Percentiles rank a stretch among this genome's conserved stretches.
These are phyloP conservation scores for Bonia amplexicaulis DNA, from an alignment of 176 grass and related monocot genomes.

Conservation along the genomic window DNA sequence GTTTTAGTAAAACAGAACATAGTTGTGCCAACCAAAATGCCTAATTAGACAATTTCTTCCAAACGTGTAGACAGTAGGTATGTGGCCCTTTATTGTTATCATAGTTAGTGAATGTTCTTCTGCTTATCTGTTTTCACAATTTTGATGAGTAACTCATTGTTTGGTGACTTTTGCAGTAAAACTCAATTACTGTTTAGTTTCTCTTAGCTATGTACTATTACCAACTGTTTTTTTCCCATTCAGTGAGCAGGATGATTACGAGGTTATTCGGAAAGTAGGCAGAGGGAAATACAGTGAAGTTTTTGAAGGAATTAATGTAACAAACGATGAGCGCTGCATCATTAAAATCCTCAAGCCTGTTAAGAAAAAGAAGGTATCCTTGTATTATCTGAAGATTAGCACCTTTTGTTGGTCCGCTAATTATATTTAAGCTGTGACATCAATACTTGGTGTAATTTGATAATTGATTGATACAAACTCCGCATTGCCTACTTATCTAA, in stretches of 20 bases:
- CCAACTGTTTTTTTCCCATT: neutral
- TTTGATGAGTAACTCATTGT: neutral
- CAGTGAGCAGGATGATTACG: slow-evolving; percentile 80
- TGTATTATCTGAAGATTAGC: slow-evolving; percentile 17
- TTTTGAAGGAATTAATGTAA: slow-evolving; percentile 72
- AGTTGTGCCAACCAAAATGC: slow-evolving; percentile 6
- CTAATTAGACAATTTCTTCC: neutral
- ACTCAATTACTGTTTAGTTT: neutral
- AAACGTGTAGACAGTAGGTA: neutral
- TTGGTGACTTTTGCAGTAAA: neutral
- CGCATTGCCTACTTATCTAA: neutral
- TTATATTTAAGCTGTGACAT: neutral
- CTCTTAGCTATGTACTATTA: neutral
- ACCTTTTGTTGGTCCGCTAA: neutral
- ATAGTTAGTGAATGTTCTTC: neutral
- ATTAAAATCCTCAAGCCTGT: slow-evolving; percentile 86
- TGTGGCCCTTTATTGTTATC: neutral
- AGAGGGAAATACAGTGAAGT: slow-evolving; percentile 82
- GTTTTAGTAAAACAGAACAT: neutral
- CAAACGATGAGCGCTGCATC: slow-evolving; percentile 54
- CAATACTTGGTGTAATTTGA: neutral
- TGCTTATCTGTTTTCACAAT: neutral
- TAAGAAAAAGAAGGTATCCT: slow-evolving; percentile 79
- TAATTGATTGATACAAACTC: slow-evolving; percentile 5
- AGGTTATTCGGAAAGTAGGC: slow-evolving; percentile 65